Percentiles rank a stretch among this genome's conserved stretches.
Conservation (phyloP, 352 stramenopile genomes). For the Globisporangium perplexum region DNA sequence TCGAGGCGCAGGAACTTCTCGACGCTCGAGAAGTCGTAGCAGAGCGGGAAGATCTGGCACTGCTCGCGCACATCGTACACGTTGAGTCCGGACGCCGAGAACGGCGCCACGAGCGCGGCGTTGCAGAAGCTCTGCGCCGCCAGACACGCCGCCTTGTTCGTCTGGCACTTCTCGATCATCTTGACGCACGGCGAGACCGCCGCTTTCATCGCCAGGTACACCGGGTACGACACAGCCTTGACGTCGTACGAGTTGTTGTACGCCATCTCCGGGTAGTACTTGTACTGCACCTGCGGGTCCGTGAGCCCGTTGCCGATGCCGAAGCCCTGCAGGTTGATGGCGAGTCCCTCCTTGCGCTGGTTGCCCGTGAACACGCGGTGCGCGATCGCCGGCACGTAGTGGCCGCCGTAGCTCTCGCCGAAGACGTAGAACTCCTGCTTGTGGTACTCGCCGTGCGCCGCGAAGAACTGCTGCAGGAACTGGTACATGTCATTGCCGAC, state of each 20-base stretch:
- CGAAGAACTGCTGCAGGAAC: conserved; percentile 69
- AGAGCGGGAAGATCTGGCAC: conserved; percentile 56
- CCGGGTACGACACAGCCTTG: conserved; percentile 34
- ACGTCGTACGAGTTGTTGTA: conserved; percentile 78
- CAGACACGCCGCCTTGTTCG: conserved; percentile 27
- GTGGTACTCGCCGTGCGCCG: conserved; percentile 37
- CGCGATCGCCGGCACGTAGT: conserved; percentile 57
- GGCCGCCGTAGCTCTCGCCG: conserved; percentile 62
- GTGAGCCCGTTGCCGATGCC: conserved; percentile 74
- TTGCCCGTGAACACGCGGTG: conserved; percentile 46
- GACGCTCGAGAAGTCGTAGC: conserved; percentile 67
- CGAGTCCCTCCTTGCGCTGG: conserved; percentile 10
- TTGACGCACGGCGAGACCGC: conserved; percentile 51
- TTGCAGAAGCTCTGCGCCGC: conserved; percentile 59
- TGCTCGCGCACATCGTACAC: conserved; percentile 66
- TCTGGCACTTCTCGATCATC: conserved; percentile 48
- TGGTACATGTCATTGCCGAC: conserved; percentile 64
- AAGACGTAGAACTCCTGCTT: conserved; percentile 53
- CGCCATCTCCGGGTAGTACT: conserved; percentile 63
- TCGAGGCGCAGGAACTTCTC: conserved; percentile 67
- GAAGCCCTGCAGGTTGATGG: conserved; percentile 52
- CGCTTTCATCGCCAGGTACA: conserved; percentile 43
- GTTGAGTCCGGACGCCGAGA: conserved; percentile 46
- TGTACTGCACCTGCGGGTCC: conserved; percentile 57
- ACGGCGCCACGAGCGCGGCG: conserved; percentile 42